A percentile compares a stretch with the other conserved stretches of the same genome.
phyloP scores from a whole-genome alignment of 1,284 basidiomycete genomes.

The Cryptococcus sp. region DNA sequence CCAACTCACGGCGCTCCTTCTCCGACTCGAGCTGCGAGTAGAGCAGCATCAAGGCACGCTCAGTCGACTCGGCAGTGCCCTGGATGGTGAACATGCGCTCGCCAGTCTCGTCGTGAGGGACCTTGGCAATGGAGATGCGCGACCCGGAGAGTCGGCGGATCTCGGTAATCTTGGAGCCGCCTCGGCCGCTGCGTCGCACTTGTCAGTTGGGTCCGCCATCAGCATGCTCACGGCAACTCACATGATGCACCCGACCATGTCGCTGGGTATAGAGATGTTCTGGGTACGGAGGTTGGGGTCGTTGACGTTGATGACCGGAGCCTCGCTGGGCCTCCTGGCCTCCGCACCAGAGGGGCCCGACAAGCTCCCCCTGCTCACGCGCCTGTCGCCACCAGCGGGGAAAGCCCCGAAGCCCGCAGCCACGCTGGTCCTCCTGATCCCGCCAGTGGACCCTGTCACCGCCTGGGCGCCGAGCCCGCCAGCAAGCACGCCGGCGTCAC shows the following conservation, averaged over 20 bases:
- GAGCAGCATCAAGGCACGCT: slow-evolving; percentile 92
- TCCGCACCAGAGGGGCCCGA: slow-evolving; percentile 23
- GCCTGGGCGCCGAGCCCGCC: slow-evolving; percentile 51
- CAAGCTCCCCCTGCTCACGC: slow-evolving; percentile 18
- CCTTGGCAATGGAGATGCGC: slow-evolving; percentile 97
- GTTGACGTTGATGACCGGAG: slow-evolving; percentile 56
- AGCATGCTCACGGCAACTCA: slow-evolving; percentile 22
- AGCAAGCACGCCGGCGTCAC: slow-evolving; percentile 60
- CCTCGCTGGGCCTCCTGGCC: slow-evolving; percentile 47
- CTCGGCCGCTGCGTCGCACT: slow-evolving; percentile 63
- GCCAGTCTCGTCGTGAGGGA: slow-evolving; percentile 95
- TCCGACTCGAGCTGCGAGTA: slow-evolving; percentile 96
- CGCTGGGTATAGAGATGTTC: slow-evolving; percentile 96
- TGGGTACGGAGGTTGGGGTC: slow-evolving; percentile 84
- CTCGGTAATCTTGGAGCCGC: slow-evolving; percentile 97
- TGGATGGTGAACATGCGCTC: slow-evolving; percentile 99
- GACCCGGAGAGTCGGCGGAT: slow-evolving; percentile 94
- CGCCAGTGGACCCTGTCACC: slow-evolving; percentile 51
- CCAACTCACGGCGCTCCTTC: slow-evolving; percentile 73
- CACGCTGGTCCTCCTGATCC: slow-evolving; percentile 48
- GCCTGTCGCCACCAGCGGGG: slow-evolving; percentile 29
- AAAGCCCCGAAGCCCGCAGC: slow-evolving; percentile 34
- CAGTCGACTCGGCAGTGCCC: slow-evolving; percentile 91
- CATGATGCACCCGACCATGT: slow-evolving; percentile 99
- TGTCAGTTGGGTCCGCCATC: neutral